Evolutionary conservation across 345 rosid genomes (phyloP).

Genomic region (Heritiera fomes): DNA sequence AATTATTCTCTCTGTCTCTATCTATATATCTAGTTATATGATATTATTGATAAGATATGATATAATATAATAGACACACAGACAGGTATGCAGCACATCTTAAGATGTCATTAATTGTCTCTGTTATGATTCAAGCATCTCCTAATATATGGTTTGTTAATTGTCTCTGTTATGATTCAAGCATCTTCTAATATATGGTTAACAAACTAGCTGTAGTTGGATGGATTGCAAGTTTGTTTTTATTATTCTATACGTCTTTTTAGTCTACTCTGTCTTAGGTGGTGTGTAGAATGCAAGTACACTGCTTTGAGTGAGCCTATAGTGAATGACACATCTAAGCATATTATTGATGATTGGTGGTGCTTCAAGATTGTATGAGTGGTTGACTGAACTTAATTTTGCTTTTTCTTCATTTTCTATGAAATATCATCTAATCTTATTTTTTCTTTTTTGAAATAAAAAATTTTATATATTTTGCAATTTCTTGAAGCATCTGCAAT

Average conservation of each 20-base stretch:
- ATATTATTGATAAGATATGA: no score
- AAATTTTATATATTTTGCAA: neutral
- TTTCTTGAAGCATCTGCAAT: neutral
- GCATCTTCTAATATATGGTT: neutral
- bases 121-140: neutral
- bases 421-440: slow-evolving; percentile 11
- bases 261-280: neutral
- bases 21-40: neutral
- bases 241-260: neutral
- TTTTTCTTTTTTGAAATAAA: neutral
- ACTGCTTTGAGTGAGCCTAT: neutral
- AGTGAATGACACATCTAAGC: neutral
- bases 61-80: neutral
- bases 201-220: neutral
- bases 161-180: neutral
- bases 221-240: neutral
- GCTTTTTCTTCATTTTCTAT: slow-evolving; percentile 4
- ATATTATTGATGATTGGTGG: neutral
- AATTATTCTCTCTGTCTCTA: neutral
- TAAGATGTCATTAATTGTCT: slow-evolving; percentile 8
- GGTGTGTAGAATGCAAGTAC: neutral
- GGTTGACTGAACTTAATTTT: neutral
- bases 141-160: neutral
- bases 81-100: neutral
- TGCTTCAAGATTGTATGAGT: neutral